Evolutionary conservation across 2,329 filamentous ascomycete genomes (phyloP).

Genomic region (Monosporascus cannonballus): DNA sequence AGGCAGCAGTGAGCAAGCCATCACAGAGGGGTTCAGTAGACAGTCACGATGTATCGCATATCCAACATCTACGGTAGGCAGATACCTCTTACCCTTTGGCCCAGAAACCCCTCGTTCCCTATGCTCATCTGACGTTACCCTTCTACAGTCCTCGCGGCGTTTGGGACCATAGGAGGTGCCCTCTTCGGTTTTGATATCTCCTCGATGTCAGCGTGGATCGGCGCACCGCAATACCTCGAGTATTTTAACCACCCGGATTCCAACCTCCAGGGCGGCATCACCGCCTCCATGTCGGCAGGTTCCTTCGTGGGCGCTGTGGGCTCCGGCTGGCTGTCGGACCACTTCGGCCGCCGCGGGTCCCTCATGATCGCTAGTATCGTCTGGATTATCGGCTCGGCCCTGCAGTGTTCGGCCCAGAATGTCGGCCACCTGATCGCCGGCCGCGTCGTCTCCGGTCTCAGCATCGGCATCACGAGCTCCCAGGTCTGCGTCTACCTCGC

Average conservation of each 20-base stretch:
- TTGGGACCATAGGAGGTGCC: constrained; percentile 33
- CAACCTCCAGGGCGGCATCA: constrained; percentile 42
- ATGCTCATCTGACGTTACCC: not conserved
- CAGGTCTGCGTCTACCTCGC: constrained; percentile 61
- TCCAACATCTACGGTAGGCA: constrained; percentile 4
- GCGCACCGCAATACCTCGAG: constrained; percentile 39
- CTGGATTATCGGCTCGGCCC: constrained; percentile 48
- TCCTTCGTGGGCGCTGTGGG: constrained; percentile 39
- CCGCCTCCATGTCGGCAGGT: constrained; percentile 41
- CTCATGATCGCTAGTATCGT: constrained; percentile 35
- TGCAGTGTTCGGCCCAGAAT: constrained; percentile 52
- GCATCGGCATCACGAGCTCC: constrained; percentile 57
- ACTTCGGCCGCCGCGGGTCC: constrained; percentile 33
- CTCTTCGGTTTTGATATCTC: constrained; percentile 26
- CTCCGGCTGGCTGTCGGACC: constrained; percentile 40
- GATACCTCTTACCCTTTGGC: not conserved
- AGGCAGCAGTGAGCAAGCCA: not conserved
- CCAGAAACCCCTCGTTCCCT: not conserved
- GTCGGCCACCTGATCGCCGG: constrained; percentile 45
- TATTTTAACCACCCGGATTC: constrained; percentile 41
- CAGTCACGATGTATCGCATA: constrained; percentile 1
- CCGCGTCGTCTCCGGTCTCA: constrained; percentile 54
- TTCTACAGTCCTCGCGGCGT: constrained; percentile 1
- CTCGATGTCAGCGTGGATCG: constrained; percentile 39
- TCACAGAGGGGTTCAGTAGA: not conserved